Conservation (phyloP, 1,139 yeast genomes). For the Yamadazyma pseudoaaseri region DNA sequence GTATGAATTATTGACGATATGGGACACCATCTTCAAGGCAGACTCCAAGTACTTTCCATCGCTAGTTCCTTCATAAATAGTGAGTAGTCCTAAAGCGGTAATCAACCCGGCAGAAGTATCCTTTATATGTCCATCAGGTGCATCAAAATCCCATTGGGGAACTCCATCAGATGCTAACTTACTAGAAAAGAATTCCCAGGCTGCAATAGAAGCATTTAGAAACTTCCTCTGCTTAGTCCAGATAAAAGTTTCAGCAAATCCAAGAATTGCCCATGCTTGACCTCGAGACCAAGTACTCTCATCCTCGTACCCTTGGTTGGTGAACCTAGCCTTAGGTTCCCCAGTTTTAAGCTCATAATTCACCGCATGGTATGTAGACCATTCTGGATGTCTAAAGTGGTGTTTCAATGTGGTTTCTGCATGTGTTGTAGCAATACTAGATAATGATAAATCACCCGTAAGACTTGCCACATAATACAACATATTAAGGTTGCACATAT, state of each 20-base stretch:
- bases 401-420: conserved; percentile 24
- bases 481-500: conserved; percentile 27
- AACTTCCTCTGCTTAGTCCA: conserved; percentile 21
- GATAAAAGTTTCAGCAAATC: conserved; percentile 20
- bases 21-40: conserved; percentile 12
- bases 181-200: conserved; percentile 19
- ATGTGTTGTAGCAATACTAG: conserved; percentile 24
- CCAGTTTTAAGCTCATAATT: conserved; percentile 21
- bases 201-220: conserved; percentile 20
- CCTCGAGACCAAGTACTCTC: conserved; percentile 28
- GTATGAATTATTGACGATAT: conserved; percentile 9
- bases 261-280: conserved; percentile 26
- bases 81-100: conserved; percentile 22
- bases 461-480: conserved; percentile 22
- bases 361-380: conserved; percentile 23
- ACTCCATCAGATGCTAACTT: conserved; percentile 22
- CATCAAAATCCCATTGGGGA: conserved; percentile 28
- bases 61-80: conserved; percentile 17
- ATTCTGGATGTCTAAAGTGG: conserved; percentile 21
- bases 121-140: conserved; percentile 20
- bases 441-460: conserved; percentile 22
- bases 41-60: conserved; percentile 10
- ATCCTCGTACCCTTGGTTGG: conserved; percentile 25
- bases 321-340: conserved; percentile 17
- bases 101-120: conserved; percentile 27